Conservation (phyloP, 202 grass and related monocot species). For the Zoysia matrella region DNA sequence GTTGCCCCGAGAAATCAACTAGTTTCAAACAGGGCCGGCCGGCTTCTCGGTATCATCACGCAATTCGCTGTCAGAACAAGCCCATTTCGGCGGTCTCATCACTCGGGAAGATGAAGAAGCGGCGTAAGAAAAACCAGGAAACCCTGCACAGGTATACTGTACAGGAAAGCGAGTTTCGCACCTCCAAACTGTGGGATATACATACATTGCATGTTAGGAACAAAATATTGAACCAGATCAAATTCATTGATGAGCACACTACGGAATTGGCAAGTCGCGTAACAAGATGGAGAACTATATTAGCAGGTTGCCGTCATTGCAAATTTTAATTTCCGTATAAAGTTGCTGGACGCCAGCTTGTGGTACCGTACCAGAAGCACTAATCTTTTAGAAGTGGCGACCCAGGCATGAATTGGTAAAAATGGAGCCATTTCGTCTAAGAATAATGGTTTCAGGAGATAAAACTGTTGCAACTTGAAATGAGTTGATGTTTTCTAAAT, state of each 20-base stretch:
- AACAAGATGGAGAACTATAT: not conserved
- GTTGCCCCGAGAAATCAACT: no score
- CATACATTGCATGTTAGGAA: not conserved
- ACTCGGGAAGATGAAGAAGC: slow-evolving; percentile 72
- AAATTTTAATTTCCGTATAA: slow-evolving; percentile 1
- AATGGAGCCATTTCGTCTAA: slow-evolving; percentile 20
- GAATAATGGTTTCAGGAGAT: not conserved
- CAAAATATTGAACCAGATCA: not conserved
- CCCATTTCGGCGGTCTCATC: not conserved
- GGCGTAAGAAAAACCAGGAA: no score
- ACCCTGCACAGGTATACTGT: slow-evolving; percentile 82
- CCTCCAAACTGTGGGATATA: slow-evolving; percentile 69
- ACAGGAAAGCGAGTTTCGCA: slow-evolving; percentile 82
- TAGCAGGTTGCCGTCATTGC: not conserved
- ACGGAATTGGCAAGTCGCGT: not conserved
- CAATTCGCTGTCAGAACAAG: slow-evolving; percentile 24
- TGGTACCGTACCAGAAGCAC: not conserved
- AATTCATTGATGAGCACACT: not conserved
- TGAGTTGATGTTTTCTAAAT: slow-evolving; percentile 12
- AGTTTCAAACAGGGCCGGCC: not conserved
- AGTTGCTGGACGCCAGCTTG: not conserved
- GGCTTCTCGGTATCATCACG: slow-evolving; percentile 20
- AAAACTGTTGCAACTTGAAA: slow-evolving; percentile 1
- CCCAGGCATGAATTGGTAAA: not conserved
- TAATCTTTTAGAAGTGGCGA: not conserved